Percentiles rank a stretch among this genome's conserved stretches.
Evolutionary conservation across 345 rosid genomes (phyloP).

Genomic region (Populus alba): DNA sequence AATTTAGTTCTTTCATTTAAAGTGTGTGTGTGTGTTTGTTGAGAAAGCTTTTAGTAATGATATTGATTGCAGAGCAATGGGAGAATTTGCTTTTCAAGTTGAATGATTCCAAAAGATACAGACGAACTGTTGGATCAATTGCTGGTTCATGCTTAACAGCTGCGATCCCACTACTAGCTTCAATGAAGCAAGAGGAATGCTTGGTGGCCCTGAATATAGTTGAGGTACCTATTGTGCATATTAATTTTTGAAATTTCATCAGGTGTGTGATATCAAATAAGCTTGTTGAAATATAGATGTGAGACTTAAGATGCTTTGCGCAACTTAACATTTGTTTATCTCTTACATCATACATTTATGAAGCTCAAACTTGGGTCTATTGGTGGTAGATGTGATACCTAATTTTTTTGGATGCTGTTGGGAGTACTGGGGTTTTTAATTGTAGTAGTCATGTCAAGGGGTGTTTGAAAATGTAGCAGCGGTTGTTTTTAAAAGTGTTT

Average conservation of each 20-base stretch:
- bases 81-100: slow-evolving; percentile 53
- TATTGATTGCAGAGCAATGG: slow-evolving; percentile 50
- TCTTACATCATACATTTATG: too few species aligned
- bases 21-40: too few species aligned
- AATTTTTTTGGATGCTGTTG: too few species aligned
- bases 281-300: background rate
- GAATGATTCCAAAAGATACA: slow-evolving; percentile 67
- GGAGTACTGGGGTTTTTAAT: too few species aligned
- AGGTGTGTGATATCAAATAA: background rate
- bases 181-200: slow-evolving; percentile 60
- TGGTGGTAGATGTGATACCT: too few species aligned
- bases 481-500: too few species aligned
- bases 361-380: too few species aligned
- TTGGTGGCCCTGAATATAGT: slow-evolving; percentile 74
- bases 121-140: slow-evolving; percentile 79
- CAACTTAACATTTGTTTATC: too few species aligned
- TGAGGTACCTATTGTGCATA: slow-evolving; percentile 46
- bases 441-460: too few species aligned
- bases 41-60: background rate
- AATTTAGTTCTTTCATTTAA: too few species aligned
- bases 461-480: too few species aligned
- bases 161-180: slow-evolving; percentile 75
- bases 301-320: background rate
- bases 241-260: background rate
- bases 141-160: slow-evolving; percentile 72